phyloP scores from a whole-genome alignment of 2,329 filamentous ascomycete species.

The Dactylellina haptotyla region DNA sequence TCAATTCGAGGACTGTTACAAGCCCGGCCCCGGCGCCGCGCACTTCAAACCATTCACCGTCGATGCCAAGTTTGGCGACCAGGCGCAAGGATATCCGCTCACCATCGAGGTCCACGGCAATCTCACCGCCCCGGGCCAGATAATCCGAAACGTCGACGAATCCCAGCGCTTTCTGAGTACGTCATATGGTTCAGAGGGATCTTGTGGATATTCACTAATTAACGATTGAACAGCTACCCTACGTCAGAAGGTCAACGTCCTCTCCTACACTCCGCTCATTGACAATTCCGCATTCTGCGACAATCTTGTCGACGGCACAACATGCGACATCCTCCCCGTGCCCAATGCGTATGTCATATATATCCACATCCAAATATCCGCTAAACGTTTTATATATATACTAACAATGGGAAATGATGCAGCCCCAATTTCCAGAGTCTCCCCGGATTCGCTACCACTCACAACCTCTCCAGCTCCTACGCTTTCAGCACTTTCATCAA shows the following conservation, averaged over 20 bases:
- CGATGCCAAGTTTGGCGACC: constrained; percentile 48
- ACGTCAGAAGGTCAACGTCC: constrained; percentile 44
- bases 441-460: constrained; percentile 77
- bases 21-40: constrained; percentile 15
- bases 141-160: constrained; percentile 25
- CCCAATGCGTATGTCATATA: constrained; percentile 39
- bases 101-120: constrained; percentile 41
- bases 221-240: constrained; percentile 41
- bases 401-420: constrained; percentile 13
- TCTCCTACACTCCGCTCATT: constrained; percentile 42
- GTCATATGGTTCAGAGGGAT: neutral
- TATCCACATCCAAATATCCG: too few species aligned
- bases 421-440: constrained; percentile 63
- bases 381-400: neutral
- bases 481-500: constrained; percentile 83
- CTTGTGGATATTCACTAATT: neutral
- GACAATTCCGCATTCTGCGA: constrained; percentile 39
- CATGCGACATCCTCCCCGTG: constrained; percentile 24
- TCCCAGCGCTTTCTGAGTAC: constrained; percentile 35
- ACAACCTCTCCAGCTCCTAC: constrained; percentile 83
- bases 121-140: constrained; percentile 29
- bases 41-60: constrained; percentile 46
- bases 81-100: constrained; percentile 35
- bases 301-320: constrained; percentile 15
- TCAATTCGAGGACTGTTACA: constrained; percentile 39